Percentiles rank a stretch among this genome's conserved stretches.
phyloP scores from a whole-genome alignment of 2,329 filamentous ascomycete genomes.

The Elsinoe perseae region DNA sequence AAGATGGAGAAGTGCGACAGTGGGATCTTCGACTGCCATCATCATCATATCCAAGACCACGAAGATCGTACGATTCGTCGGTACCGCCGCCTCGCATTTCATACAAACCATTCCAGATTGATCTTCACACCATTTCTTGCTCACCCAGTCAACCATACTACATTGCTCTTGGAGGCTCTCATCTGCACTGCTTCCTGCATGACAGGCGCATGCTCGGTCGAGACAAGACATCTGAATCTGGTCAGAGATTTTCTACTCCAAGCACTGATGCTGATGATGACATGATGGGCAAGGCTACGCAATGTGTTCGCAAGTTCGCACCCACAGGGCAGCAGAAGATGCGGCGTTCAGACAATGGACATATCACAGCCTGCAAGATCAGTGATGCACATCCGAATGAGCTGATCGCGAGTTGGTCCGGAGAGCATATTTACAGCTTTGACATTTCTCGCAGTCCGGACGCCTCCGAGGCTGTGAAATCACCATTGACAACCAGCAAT shows the following conservation, averaged over 20 bases:
- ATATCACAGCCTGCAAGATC: slow-evolving; percentile 65
- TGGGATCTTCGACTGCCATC: slow-evolving; percentile 60
- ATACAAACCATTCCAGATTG: slow-evolving; percentile 55
- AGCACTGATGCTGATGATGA: slow-evolving; percentile 42
- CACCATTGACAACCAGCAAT: neutral
- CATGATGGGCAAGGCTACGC: slow-evolving; percentile 51
- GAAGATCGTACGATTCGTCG: slow-evolving; percentile 38
- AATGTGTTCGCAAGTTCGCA: slow-evolving; percentile 59
- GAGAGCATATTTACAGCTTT: slow-evolving; percentile 56
- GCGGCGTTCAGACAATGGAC: slow-evolving; percentile 49
- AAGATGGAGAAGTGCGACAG: slow-evolving; percentile 62
- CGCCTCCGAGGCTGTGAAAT: slow-evolving; percentile 26
- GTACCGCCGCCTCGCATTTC: slow-evolving; percentile 58
- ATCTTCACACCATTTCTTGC: slow-evolving; percentile 62
- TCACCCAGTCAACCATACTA: slow-evolving; percentile 61
- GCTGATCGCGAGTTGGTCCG: slow-evolving; percentile 61
- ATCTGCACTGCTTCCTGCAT: slow-evolving; percentile 61
- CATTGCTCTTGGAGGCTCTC: slow-evolving; percentile 60
- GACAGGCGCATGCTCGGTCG: slow-evolving; percentile 60
- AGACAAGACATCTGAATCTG: slow-evolving; percentile 48
- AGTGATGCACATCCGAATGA: slow-evolving; percentile 61
- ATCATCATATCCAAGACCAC: slow-evolving; percentile 51
- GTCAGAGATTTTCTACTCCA: slow-evolving; percentile 38
- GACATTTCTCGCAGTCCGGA: slow-evolving; percentile 54
- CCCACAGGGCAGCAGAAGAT: slow-evolving; percentile 51